Evolutionary conservation across 2,329 filamentous ascomycete species (phyloP).

Genomic region (Raffaelea albimanens): DNA sequence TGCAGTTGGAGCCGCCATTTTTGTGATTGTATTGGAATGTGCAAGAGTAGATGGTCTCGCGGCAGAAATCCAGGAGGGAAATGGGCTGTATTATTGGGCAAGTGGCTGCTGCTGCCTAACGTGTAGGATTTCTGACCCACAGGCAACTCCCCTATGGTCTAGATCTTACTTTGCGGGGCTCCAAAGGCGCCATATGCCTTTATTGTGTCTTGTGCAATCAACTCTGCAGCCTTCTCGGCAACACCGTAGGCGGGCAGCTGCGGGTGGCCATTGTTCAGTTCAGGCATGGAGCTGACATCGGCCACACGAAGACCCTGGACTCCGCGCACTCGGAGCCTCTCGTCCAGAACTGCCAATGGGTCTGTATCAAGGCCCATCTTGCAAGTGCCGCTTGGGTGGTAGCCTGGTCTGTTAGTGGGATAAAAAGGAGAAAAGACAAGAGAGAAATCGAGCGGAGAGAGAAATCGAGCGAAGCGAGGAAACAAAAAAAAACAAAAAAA

Average conservation of each 20-base stretch:
- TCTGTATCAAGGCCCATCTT: neutral
- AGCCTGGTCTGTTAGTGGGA: neutral
- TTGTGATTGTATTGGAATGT: too few species aligned
- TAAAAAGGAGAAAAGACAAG: neutral
- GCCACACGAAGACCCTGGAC: neutral
- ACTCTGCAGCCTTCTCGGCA: neutral
- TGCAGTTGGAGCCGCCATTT: too few species aligned
- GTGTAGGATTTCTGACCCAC: too few species aligned
- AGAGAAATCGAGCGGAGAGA: neutral
- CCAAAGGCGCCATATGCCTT: too few species aligned
- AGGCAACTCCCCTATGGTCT: too few species aligned
- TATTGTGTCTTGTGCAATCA: too few species aligned
- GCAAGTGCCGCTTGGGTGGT: neutral
- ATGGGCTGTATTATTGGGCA: too few species aligned
- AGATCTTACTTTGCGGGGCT: too few species aligned
- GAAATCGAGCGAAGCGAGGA: neutral
- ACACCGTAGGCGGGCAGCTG: neutral
- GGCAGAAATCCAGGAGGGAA: too few species aligned
- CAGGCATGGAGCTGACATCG: neutral
- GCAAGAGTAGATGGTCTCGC: too few species aligned
- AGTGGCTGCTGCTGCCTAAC: too few species aligned
- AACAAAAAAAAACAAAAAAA: neutral
- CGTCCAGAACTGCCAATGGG: neutral
- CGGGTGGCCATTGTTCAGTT: neutral
- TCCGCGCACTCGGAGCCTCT: neutral